A percentile compares a stretch with the other conserved stretches of the same genome.
Conservation (phyloP, 2,329 filamentous ascomycete genomes). For the Xylaria digitata region DNA sequence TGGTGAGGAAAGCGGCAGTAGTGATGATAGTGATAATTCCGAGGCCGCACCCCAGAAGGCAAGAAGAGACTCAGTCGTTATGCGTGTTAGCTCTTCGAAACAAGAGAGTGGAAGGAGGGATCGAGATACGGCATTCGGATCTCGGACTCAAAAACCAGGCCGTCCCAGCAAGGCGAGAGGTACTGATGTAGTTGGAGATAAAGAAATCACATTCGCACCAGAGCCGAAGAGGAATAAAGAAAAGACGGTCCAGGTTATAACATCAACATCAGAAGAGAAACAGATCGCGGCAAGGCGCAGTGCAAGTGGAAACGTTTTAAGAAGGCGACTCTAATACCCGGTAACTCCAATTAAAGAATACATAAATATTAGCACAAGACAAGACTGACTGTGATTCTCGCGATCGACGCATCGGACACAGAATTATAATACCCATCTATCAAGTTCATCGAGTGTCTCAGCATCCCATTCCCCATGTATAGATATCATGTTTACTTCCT, state of each 20-base stretch:
- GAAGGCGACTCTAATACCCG: conserved; percentile 64
- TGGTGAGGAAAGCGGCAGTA: conserved; percentile 55
- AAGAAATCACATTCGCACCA: conserved; percentile 79
- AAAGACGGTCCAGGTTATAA: conserved; percentile 37
- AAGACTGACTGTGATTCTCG: conserved; percentile 21
- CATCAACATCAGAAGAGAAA: conserved; percentile 41
- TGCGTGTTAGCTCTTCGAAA: conserved; percentile 76
- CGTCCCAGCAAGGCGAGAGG: conserved; percentile 58
- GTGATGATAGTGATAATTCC: conserved; percentile 54
- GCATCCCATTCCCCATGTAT: conserved; percentile 2
- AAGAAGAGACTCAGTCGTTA: conserved; percentile 58
- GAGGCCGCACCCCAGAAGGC: conserved; percentile 46
- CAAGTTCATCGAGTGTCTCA: conserved; percentile 2
- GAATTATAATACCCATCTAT: conserved; percentile 26
- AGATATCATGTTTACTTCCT: conserved; percentile 41
- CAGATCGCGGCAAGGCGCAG: conserved; percentile 67
- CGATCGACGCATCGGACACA: conserved; percentile 18
- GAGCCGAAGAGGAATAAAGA: conserved; percentile 63
- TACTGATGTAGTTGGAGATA: conserved; percentile 69
- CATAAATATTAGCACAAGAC: conserved; percentile 22
- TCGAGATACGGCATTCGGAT: conserved; percentile 68
- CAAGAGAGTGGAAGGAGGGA: conserved; percentile 69
- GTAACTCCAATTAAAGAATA: conserved; percentile 50
- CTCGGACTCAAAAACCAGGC: conserved; percentile 63
- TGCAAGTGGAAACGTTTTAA: conserved; percentile 80